A percentile compares a stretch with the other conserved stretches of the same genome.
phyloP scores from a whole-genome alignment of 179 eudicot species.

The Silene coronaria region DNA sequence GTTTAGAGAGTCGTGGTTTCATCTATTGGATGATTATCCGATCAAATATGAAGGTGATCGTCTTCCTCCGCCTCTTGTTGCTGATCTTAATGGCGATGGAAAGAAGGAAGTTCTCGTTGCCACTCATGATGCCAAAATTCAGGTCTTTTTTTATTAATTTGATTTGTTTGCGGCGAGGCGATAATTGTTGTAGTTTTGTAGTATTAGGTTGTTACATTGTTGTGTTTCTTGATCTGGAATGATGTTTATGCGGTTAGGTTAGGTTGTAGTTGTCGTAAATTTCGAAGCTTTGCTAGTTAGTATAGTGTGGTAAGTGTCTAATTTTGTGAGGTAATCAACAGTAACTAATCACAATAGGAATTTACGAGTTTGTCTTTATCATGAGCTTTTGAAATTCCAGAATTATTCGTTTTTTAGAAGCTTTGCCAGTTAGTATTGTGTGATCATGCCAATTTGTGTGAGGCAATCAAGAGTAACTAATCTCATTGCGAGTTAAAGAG shows the following conservation, averaged over 20 bases:
- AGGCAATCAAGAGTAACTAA: too few species aligned
- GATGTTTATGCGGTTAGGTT: not conserved
- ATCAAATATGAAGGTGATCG: constrained; percentile 89
- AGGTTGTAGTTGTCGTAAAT: not conserved
- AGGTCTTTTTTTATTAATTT: constrained; percentile 35
- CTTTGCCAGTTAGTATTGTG: not conserved
- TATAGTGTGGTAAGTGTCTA: not conserved
- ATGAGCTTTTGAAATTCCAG: not conserved
- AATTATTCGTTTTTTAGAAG: not conserved
- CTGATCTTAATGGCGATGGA: constrained; percentile 97
- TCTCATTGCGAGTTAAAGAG: not conserved
- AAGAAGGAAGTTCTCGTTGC: constrained; percentile 79
- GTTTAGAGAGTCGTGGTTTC: constrained; percentile 92
- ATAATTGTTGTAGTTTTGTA: not conserved
- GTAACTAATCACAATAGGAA: not conserved
- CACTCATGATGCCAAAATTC: constrained; percentile 93
- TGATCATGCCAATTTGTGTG: not conserved
- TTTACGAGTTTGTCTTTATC: not conserved
- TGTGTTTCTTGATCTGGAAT: not conserved
- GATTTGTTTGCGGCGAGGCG: not conserved
- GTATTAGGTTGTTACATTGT: not conserved
- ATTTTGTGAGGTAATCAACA: not conserved
- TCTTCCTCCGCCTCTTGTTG: constrained; percentile 85
- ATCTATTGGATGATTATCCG: constrained; percentile 88
- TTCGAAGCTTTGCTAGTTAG: not conserved